Base-by-base conservation (phyloP, 192 early-diverging fungal genomes). In the Lobulomyces angularis region DNA sequence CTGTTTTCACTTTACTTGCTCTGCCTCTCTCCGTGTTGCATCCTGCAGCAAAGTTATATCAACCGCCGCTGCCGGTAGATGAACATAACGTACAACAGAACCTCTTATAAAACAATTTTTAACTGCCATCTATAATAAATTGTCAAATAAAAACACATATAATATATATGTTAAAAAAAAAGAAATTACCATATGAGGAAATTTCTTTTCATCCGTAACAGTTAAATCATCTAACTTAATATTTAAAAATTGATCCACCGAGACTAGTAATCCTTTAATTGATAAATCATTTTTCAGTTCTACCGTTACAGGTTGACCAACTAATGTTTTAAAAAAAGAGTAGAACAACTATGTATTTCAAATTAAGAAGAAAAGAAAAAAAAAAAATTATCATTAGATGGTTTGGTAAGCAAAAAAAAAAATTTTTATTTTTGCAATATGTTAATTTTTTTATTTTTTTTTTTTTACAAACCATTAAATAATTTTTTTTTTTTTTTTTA, bases 71-170 rank as follows among this genome's bases (percentile, higher is more conserved):
- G 85, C 63, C 1, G 89, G 90, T 27, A 99, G 53, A 43, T 84
- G 79, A 18, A 97, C 93, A 46, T 99, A 99, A 19, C 96, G 78
- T 25, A 99, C 93, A 0, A 99, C 96, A 3, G 91, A 96, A 14
- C 96, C 96, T 45, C 96, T 83, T 51, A 99, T 95, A 58, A 97
- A 99, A 58, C 91, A 96, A 71, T 97, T 99, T 53, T 94, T 95
- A 11, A 99, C 85, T 3, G 89, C 76, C 49, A 90, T 79, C 85
- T 89, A 51, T 8, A 29, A 12, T 16, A n/a, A 8, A 17, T n/a
- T 8, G 21, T 3, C 31, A 39, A 12, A 11, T 18, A 16, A 9
- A 26, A 16, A 39, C 12, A 26, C 37, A 16, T 16, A 39, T 43
- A 44, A 11, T 14, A 44, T 43, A 1, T 21, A n/a, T n/a, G n/a